Percentiles rank a stretch among this genome's conserved stretches.
These are phyloP conservation scores for Exophiala alcalophila DNA, from an alignment of 2,329 filamentous ascomycete genomes.

Conservation along the genomic window DNA sequence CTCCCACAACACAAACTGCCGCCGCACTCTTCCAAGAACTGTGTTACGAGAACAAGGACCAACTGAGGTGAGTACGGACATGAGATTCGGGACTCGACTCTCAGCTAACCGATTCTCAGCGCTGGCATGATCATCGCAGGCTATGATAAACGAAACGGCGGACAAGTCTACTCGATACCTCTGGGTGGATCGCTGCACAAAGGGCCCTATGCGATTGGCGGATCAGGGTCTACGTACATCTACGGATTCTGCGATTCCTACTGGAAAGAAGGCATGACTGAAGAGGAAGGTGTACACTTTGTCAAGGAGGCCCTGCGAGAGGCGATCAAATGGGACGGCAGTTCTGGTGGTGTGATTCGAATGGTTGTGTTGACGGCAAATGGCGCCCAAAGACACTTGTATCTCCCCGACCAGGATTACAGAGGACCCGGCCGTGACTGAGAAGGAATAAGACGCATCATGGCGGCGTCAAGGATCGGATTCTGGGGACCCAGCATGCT, in stretches of 20 bases:
- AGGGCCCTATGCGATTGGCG: conserved; percentile 91
- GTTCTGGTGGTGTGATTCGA: conserved; percentile 94
- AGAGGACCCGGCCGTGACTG: conserved; percentile 62
- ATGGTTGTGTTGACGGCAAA: conserved; percentile 93
- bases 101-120: conserved; percentile 47
- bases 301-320: conserved; percentile 88
- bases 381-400: conserved; percentile 89
- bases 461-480: conserved; percentile 32
- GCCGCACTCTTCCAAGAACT: conserved; percentile 96
- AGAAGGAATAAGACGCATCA: conserved; percentile 1
- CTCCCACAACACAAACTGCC: conserved; percentile 90
- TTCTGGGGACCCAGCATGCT: too few relatives aligned
- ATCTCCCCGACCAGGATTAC: conserved; percentile 90
- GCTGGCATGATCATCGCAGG: conserved; percentile 98
- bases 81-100: not conserved
- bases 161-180: conserved; percentile 96
- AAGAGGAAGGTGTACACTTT: conserved; percentile 84
- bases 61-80: conserved; percentile 64
- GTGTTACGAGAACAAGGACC: conserved; percentile 97
- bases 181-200: conserved; percentile 96
- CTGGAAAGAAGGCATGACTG: conserved; percentile 93
- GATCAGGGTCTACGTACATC: conserved; percentile 97
- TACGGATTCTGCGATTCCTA: conserved; percentile 97
- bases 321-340: conserved; percentile 99
- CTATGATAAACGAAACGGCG: conserved; percentile 90